Evolutionary conservation across 768 basidiomycete genomes (phyloP), one percentile per base, ranked within the genome.

Genomic region (Mycena floridula): DNA sequence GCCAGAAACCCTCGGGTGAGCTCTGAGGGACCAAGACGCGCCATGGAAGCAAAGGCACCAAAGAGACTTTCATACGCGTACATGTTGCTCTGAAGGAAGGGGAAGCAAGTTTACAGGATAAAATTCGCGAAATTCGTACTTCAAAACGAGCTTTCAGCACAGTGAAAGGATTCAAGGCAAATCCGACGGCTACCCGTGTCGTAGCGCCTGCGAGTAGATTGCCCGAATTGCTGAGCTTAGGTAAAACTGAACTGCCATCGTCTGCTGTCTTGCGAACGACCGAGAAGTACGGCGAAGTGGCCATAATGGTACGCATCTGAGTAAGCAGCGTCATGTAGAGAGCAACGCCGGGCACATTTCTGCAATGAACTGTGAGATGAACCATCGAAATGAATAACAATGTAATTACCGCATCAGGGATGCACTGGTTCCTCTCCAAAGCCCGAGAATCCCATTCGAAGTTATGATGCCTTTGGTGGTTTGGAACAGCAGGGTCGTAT

Each of bases 261-360:
- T 57, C 60, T 9, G 52, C 43, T 49, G n/a, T 53, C 32, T 8
- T 45, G 20, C 25, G 55, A 46, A 25, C 46, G 50, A 58, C 45
- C 1, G 82, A 64, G 59, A 95, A 94, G 63, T 82, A 77, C 0
- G 83, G 76, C 2, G 84, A 81, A 18, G 62, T 74, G 1, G 91
- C 81, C 73, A 97, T 79, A 28, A 79, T 50, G 5, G 77, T 70
- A n/a, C 94, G 83, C 30, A 94, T 69, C 50, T 90, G 82, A 15
- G 85, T 91, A 39, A 97, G 69, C 35, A 81, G 70, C 3, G 93
- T 90, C 71, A 96, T 87, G 68, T 97, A 97, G 40, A 93, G 61
- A 3, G 93, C 91, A 16, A 96, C 87, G 4, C 94, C 94, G 1
- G 94, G 94, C 4, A 96, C 81, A 57, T 95, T 96, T 45, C 93